Evolutionary conservation across 2,329 filamentous ascomycete species (phyloP).

Genomic region (Bertia moriformis): DNA sequence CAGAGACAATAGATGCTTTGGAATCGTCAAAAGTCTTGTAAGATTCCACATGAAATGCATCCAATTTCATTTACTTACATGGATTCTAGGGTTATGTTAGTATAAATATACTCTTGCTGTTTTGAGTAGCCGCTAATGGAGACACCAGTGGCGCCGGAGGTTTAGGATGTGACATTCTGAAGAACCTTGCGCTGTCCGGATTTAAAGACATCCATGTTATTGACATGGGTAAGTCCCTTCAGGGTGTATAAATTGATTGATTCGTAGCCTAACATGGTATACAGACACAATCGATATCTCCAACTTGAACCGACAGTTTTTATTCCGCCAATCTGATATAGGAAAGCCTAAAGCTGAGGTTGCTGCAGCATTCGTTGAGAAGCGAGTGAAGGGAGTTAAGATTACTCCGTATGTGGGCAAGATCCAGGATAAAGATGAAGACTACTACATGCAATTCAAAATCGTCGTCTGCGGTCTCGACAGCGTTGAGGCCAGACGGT

Average conservation of each 20-base stretch:
- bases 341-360: conserved; percentile 89
- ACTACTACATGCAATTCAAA: conserved; percentile 95
- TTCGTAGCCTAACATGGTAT: not conserved
- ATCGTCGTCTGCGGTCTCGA: conserved; percentile 87
- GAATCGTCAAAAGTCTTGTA: conserved; percentile 1
- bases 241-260: not conserved
- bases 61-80: not conserved
- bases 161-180: conserved; percentile 88
- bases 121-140: conserved; percentile 5
- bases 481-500: conserved; percentile 91
- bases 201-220: conserved; percentile 98
- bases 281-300: conserved; percentile 86
- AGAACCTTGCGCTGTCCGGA: conserved; percentile 85
- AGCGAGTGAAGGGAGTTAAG: conserved; percentile 72
- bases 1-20: not conserved
- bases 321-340: conserved; percentile 83
- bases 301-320: conserved; percentile 92
- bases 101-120: conserved; percentile 3
- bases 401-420: conserved; percentile 89
- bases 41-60: not conserved
- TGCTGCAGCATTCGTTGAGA: conserved; percentile 80
- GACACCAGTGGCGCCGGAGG: conserved; percentile 73
- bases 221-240: conserved; percentile 54
- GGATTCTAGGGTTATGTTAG: conserved; percentile 31
- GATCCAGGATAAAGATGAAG: conserved; percentile 92